Percentiles rank a stretch among this genome's conserved stretches.
phyloP scores from a whole-genome alignment of 805 yeast species.

The Lipomyces anomalus region DNA sequence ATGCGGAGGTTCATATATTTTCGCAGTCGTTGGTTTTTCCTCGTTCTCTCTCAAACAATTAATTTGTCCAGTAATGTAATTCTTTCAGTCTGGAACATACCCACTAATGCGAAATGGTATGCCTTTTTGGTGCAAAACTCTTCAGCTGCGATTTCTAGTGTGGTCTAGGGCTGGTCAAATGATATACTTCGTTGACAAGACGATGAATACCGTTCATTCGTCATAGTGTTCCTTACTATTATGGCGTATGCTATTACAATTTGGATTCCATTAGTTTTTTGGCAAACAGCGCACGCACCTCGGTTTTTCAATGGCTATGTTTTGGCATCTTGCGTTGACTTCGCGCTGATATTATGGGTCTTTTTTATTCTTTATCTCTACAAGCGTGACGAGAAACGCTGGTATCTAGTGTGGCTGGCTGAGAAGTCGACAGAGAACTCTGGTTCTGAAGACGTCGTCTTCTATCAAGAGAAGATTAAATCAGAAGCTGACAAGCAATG shows the following conservation, averaged over 20 bases:
- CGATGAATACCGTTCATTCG: constrained; percentile 45
- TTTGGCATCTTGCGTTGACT: constrained; percentile 25
- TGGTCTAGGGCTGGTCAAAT: constrained; percentile 53
- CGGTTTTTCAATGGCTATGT: constrained; percentile 28
- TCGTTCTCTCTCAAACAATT: constrained; percentile 47
- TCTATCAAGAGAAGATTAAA: too few species aligned
- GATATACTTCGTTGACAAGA: constrained; percentile 51
- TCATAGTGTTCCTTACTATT: constrained; percentile 48
- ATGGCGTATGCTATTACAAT: constrained; percentile 51
- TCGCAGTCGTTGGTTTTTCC: constrained; percentile 51
- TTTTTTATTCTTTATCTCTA: constrained; percentile 45
- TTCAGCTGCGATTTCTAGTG: constrained; percentile 59
- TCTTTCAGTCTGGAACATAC: constrained; percentile 51
- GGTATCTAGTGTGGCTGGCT: constrained; percentile 46
- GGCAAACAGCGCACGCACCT: constrained; percentile 34
- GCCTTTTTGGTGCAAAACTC: constrained; percentile 53
- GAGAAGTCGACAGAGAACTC: too few species aligned
- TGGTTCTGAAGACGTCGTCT: too few species aligned
- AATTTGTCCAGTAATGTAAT: constrained; percentile 49
- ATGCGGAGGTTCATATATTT: constrained; percentile 42
- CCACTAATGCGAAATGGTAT: constrained; percentile 53
- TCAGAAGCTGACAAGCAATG: too few species aligned
- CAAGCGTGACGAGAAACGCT: constrained; percentile 51
- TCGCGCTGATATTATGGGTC: constrained; percentile 22
- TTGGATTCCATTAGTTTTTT: constrained; percentile 47